Evolutionary conservation across 345 rosid genomes (phyloP).

Genomic region (Citrus reticulata): DNA sequence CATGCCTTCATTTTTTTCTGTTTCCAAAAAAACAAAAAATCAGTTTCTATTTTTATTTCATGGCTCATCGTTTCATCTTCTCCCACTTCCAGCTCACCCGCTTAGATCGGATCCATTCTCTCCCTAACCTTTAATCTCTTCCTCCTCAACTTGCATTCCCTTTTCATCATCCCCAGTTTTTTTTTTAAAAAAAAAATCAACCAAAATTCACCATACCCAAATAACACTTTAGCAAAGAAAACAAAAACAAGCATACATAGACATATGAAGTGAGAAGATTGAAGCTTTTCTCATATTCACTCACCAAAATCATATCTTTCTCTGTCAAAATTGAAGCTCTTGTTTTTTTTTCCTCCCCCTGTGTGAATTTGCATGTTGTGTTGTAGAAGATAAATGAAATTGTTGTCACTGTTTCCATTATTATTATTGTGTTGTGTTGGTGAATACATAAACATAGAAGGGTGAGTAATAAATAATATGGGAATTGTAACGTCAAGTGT

Average conservation of each 20-base stretch:
- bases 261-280: not conserved
- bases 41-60: not conserved
- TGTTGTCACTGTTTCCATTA: not conserved
- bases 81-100: constrained; percentile 37
- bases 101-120: constrained; percentile 49
- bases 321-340: not conserved
- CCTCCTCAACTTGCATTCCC: constrained; percentile 4
- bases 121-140: constrained; percentile 11
- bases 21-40: not conserved
- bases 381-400: not conserved
- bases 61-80: constrained; percentile 6
- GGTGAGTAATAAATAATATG: constrained; percentile 30
- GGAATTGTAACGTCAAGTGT: constrained; percentile 93
- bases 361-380: not conserved
- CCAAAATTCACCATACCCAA: constrained; percentile 1
- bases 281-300: not conserved
- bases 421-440: not conserved
- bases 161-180: constrained; percentile 21
- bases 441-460: not conserved
- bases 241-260: not conserved
- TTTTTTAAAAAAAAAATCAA: not conserved
- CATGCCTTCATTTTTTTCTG: not conserved
- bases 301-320: not conserved
- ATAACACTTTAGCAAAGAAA: not conserved
- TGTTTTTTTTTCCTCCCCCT: no score